A percentile compares a stretch with the other conserved stretches of the same genome.
Conservation (phyloP, 169 alveolate genomes). For the Eimeria necatrix region DNA sequence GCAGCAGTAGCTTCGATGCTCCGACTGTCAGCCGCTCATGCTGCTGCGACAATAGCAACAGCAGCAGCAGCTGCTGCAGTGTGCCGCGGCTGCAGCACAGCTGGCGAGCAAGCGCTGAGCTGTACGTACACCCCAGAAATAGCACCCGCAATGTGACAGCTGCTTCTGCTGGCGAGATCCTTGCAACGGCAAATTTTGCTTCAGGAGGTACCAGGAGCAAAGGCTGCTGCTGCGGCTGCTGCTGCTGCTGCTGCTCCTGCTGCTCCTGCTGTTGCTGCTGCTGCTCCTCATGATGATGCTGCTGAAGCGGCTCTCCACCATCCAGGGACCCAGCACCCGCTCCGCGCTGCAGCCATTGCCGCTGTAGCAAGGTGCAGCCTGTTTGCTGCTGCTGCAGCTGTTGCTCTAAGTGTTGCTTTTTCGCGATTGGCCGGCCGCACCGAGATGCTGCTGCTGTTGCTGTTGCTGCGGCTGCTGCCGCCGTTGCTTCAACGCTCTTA, state of each 20-base stretch:
- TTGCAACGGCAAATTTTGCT: background rate
- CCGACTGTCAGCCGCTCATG: slow-evolving; percentile 35
- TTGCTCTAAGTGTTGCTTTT: background rate
- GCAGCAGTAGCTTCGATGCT: slow-evolving; percentile 60
- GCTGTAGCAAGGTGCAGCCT: slow-evolving; percentile 8
- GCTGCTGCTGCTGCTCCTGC: background rate
- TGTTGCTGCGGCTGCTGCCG: slow-evolving; percentile 50
- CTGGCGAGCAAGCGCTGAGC: slow-evolving; percentile 39
- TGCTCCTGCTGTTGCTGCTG: slow-evolving; percentile 31
- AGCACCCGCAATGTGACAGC: background rate
- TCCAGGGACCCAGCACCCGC: background rate
- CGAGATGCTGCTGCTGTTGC: slow-evolving; percentile 8
- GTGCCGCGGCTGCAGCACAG: slow-evolving; percentile 57
- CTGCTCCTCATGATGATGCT: background rate
- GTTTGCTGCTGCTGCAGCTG: slow-evolving; percentile 38
- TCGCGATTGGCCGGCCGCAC: background rate
- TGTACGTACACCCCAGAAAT: slow-evolving; percentile 53
- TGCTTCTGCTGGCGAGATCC: background rate
- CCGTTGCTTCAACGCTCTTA: background rate
- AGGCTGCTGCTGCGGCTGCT: slow-evolving; percentile 42
- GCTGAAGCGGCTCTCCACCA: background rate
- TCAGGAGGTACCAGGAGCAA: slow-evolving; percentile 40
- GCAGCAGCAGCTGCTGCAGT: slow-evolving; percentile 73
- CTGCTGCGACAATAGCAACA: slow-evolving; percentile 16
- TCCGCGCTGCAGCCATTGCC: background rate